Percentiles rank a stretch among this genome's conserved stretches.
These are phyloP conservation scores for Heliocybe sulcata DNA, from an alignment of 1,284 basidiomycete genomes.

Conservation along the genomic window DNA sequence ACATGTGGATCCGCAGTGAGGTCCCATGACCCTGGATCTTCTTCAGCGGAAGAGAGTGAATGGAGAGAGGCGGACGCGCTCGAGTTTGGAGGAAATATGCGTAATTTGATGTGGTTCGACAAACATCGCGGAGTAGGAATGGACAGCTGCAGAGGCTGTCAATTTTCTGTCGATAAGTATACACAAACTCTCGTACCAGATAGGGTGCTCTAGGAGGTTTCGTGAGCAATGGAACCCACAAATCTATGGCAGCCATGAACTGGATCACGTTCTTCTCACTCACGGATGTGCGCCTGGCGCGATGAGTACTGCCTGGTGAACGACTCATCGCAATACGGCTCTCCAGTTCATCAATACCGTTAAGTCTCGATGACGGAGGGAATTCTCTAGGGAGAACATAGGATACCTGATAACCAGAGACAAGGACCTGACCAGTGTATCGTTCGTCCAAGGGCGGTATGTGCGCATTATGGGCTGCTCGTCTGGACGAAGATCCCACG, in stretches of 20 bases:
- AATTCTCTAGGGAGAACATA: constrained; percentile 71
- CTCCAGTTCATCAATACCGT: constrained; percentile 7
- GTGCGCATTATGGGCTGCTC: constrained; percentile 6
- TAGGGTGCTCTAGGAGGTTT: constrained; percentile 64
- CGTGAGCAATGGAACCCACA: constrained; percentile 64
- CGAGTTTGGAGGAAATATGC: constrained; percentile 53
- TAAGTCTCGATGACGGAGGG: constrained; percentile 30
- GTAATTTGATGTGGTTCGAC: constrained; percentile 64
- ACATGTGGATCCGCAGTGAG: constrained; percentile 72
- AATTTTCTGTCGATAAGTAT: neutral
- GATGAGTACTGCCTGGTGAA: constrained; percentile 8
- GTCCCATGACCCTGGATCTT: constrained; percentile 63
- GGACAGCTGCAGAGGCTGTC: constrained; percentile 39
- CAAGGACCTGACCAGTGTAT: constrained; percentile 67
- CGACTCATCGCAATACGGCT: constrained; percentile 15
- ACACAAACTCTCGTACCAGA: constrained; percentile 37
- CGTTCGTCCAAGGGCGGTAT: constrained; percentile 39
- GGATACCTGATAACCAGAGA: constrained; percentile 69
- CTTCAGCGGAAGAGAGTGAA: constrained; percentile 67
- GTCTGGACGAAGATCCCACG: constrained; percentile 25
- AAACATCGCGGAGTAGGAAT: constrained; percentile 72
- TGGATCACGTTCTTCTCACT: constrained; percentile 50
- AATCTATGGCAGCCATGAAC: constrained; percentile 72
- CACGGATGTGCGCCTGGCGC: constrained; percentile 43
- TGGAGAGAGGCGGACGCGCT: constrained; percentile 55